These are phyloP conservation scores for Ceratocystis ficicola DNA, from an alignment of 2,329 filamentous ascomycete genomes.

Conservation along the genomic window DNA sequence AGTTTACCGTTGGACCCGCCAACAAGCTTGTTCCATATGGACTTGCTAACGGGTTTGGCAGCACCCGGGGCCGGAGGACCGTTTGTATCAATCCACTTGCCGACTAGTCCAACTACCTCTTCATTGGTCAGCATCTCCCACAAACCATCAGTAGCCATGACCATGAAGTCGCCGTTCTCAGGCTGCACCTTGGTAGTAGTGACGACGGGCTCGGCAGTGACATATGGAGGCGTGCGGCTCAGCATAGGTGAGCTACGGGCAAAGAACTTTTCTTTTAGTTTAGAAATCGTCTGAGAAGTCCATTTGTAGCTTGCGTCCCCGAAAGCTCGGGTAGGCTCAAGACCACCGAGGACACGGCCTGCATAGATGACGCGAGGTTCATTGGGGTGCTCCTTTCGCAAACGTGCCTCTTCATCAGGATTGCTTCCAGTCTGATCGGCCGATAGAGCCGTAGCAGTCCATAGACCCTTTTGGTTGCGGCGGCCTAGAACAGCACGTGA, in stretches of 20 bases:
- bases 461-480: conserved; percentile 66
- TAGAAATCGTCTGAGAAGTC: conserved; percentile 70
- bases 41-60: conserved; percentile 54
- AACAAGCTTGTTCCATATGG: conserved; percentile 49
- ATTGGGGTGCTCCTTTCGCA: conserved; percentile 76
- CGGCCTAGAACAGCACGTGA: conserved; percentile 89
- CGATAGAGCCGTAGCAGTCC: conserved; percentile 80
- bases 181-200: conserved; percentile 88
- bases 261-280: conserved; percentile 77
- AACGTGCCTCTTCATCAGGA: conserved; percentile 66
- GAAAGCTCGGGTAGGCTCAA: conserved; percentile 89
- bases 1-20: conserved; percentile 37
- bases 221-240: conserved; percentile 86
- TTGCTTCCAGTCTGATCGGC: conserved; percentile 91
- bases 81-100: conserved; percentile 88
- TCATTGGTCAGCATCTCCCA: conserved; percentile 99
- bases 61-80: conserved; percentile 34
- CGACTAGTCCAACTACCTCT: conserved; percentile 90
- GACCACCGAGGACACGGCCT: conserved; percentile 77
- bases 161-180: conserved; percentile 82
- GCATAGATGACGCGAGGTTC: conserved; percentile 80
- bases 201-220: conserved; percentile 88
- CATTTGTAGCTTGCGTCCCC: conserved; percentile 97
- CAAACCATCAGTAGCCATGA: conserved; percentile 89
- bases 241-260: conserved; percentile 64